Conservation (phyloP, 2,329 filamentous ascomycete species). For the Ophiostoma sp. region DNA sequence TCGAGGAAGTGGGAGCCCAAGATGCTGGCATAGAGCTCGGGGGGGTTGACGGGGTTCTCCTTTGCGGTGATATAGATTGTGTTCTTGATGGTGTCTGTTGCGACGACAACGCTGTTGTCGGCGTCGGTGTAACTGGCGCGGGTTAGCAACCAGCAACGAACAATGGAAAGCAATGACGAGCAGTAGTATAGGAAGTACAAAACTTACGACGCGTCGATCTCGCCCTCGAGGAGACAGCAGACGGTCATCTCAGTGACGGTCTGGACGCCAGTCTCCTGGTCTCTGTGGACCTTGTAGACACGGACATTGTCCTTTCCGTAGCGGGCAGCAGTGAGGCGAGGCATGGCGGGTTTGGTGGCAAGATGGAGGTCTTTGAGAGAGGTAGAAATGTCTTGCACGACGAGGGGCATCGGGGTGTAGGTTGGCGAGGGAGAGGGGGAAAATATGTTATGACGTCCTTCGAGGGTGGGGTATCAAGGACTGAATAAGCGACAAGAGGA, state of each 20-base stretch:
- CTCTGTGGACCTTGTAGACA: slow-evolving; percentile 86
- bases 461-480: not conserved
- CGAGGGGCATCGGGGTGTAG: not conserved
- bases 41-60: slow-evolving; percentile 83
- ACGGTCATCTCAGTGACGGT: slow-evolving; percentile 93
- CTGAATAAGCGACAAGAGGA: not conserved
- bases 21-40: slow-evolving; percentile 83
- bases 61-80: slow-evolving; percentile 94
- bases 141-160: not conserved
- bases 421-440: not conserved
- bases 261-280: slow-evolving; percentile 70
- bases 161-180: no score
- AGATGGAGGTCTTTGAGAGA: slow-evolving; percentile 4
- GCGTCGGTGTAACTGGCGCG: slow-evolving; percentile 72
- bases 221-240: slow-evolving; percentile 84
- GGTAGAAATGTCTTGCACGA: not conserved
- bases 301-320: slow-evolving; percentile 98
- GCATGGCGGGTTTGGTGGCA: slow-evolving; percentile 39
- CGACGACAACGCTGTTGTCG: slow-evolving; percentile 92
- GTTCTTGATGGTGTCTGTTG: slow-evolving; percentile 98
- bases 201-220: slow-evolving; percentile 73
- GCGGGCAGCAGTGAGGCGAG: slow-evolving; percentile 57
- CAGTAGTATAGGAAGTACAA: not conserved
- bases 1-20: slow-evolving; percentile 84
- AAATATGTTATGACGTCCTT: no score